Evolutionary conservation across 1,284 basidiomycete species (phyloP).

Genomic region (Malassezia vespertilionis): DNA sequence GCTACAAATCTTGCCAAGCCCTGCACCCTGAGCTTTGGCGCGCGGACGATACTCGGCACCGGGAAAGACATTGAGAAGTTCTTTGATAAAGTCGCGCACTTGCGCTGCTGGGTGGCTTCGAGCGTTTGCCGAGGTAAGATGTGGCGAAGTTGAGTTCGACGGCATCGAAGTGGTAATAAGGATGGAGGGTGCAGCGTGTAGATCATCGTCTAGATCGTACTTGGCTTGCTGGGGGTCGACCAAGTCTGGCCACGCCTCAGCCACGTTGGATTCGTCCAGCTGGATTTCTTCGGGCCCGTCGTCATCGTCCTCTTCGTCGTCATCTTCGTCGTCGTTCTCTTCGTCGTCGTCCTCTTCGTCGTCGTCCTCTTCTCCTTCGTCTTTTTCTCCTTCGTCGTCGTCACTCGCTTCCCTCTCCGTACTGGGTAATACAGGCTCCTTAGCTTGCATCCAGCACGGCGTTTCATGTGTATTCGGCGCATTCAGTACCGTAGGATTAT

Average conservation of each 20-base stretch:
- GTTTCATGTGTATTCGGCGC: conserved; percentile 44
- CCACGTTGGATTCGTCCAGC: conserved; percentile 13
- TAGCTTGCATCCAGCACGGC: conserved; percentile 47
- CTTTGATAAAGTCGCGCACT: conserved; percentile 57
- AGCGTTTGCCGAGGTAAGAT: conserved; percentile 52
- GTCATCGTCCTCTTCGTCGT: conserved; percentile 21
- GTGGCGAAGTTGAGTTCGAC: conserved; percentile 36
- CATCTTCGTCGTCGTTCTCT: conserved; percentile 32
- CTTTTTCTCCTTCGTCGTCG: background rate
- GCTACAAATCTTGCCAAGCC: conserved; percentile 79
- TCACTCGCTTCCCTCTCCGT: background rate
- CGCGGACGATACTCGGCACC: conserved; percentile 85
- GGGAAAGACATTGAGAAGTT: conserved; percentile 80
- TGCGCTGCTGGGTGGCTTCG: conserved; percentile 51
- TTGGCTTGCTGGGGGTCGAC: conserved; percentile 21
- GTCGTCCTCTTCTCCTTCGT: conserved; percentile 10
- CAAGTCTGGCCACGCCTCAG: conserved; percentile 30
- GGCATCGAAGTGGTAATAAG: conserved; percentile 43
- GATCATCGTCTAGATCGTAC: conserved; percentile 31
- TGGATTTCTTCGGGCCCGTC: conserved; percentile 7
- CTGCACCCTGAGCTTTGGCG: conserved; percentile 83
- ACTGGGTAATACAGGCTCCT: background rate
- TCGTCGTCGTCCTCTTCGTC: conserved; percentile 29
- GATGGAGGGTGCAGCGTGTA: conserved; percentile 32
- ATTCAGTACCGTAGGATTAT: conserved; percentile 63